Evolutionary conservation across 208 protist genomes (phyloP).

Genomic region (Endotrypanum monterogeii): DNA sequence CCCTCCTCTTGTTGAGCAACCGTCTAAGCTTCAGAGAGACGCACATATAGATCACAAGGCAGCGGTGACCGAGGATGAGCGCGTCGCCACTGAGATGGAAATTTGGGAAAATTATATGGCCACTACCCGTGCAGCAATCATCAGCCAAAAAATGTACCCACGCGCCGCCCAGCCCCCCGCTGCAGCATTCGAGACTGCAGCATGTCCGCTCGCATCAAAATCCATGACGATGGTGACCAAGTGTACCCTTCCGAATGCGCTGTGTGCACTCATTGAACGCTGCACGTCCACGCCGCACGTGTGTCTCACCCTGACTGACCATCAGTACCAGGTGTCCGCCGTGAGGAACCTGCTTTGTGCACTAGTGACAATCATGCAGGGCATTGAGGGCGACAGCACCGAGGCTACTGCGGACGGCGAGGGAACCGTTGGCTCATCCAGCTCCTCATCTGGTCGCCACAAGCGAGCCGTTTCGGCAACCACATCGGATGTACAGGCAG

Average conservation of each 20-base stretch:
- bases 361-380: constrained; percentile 12
- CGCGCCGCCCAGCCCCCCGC: not conserved
- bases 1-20: constrained; percentile 30
- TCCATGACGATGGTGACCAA: not conserved
- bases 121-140: constrained; percentile 14
- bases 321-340: constrained; percentile 11
- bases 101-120: constrained; percentile 29
- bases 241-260: constrained; percentile 9
- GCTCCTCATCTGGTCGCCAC: not conserved
- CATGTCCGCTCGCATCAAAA: not conserved
- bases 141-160: not conserved
- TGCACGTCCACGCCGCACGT: constrained; percentile 23
- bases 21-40: constrained; percentile 1
- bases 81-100: constrained; percentile 27
- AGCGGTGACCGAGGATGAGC: constrained; percentile 1
- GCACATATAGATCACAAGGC: not conserved
- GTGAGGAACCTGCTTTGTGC: constrained; percentile 14
- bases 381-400: not conserved
- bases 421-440: not conserved
- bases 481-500: not conserved
- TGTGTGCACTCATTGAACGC: constrained; percentile 26
- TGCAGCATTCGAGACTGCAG: not conserved
- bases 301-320: constrained; percentile 18
- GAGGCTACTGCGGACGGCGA: not conserved
- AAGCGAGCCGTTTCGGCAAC: not conserved